Evolutionary conservation across 306 rosid species (phyloP), one percentile per base, ranked within the genome.

Genomic region (Amphicarpaea edgeworthii): DNA sequence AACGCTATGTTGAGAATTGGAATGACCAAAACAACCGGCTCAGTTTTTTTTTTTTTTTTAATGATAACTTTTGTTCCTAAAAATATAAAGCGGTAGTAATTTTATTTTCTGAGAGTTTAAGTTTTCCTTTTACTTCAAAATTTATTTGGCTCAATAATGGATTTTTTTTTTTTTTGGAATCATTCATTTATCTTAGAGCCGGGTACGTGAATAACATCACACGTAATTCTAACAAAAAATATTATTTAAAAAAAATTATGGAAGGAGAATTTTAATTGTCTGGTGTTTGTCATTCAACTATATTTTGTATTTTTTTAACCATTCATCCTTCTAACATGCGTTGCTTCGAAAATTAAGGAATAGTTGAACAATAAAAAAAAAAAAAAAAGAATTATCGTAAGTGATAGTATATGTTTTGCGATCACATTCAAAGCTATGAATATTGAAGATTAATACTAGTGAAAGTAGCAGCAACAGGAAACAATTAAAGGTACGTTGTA

Each of bases 401-500:
- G 53, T 42, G 23, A 24, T 14, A n/a, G n/a, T n/a, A 57, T 42
- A 46, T 11, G 10, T 37, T 32, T 32, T 45, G 57, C 23, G 15
- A 68, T 68, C 58, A 24, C 11, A 23, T 28, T 28, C 32, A 28
- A 3, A 28, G 1, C 40, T 34, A n/a, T 21, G 4, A 10, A n/a
- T n/a, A n/a, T n/a, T n/a, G n/a, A n/a, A n/a, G n/a, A n/a, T n/a
- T n/a, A n/a, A 55, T 12, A 26, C 4, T 15, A 15, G 66, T 26
- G 60, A 54, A 69, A 74, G 41, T 37, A 43, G 55, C 66, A 57
- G 15, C 7, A 49, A 28, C 16, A 41, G 1, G 37, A 42, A 42
- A 43, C 67, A 64, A 64, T n/a, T n/a, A n/a, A n/a, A n/a, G n/a
- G n/a, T n/a, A 63, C 17, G 57, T 53, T 26, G 57, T 53, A 57